phyloP scores from a whole-genome alignment of 2,329 filamentous ascomycete species.

The Xylariaceae sp. region DNA sequence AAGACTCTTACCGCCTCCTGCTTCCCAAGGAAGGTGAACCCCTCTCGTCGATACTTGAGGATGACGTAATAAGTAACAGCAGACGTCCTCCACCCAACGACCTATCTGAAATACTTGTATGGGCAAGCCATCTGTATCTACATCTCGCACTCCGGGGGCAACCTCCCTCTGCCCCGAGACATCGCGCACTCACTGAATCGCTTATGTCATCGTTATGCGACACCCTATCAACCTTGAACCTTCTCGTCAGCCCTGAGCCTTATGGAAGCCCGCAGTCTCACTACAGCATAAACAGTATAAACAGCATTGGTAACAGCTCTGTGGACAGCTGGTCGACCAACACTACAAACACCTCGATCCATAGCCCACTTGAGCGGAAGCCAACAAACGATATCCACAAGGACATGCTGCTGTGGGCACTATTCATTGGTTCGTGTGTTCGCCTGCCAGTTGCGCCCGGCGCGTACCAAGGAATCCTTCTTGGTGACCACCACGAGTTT shows the following conservation, averaged over 20 bases:
- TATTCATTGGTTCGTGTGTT: constrained; percentile 33
- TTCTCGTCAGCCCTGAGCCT: constrained; percentile 22
- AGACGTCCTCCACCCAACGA: constrained; percentile 20
- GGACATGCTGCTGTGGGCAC: constrained; percentile 31
- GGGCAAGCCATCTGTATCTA: constrained; percentile 31
- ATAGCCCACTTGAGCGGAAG: constrained; percentile 3
- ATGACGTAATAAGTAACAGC: constrained; percentile 5
- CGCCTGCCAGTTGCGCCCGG: constrained; percentile 19
- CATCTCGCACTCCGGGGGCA: constrained; percentile 33
- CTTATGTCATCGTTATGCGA: constrained; percentile 29
- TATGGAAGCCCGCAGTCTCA: constrained; percentile 17
- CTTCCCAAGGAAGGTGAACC: constrained; percentile 17
- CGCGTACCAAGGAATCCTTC: constrained; percentile 14
- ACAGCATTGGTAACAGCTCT: constrained; percentile 14
- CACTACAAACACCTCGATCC: constrained; percentile 13
- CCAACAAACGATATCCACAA: constrained; percentile 26
- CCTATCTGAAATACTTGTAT: constrained; percentile 29
- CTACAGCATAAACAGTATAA: constrained; percentile 11
- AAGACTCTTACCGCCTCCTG: constrained; percentile 22
- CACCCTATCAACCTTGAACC: constrained; percentile 24
- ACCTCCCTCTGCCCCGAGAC: constrained; percentile 30
- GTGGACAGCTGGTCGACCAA: constrained; percentile 17
- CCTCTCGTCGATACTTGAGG: constrained; percentile 12
- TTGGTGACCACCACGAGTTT: constrained; percentile 28
- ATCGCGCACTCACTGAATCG: constrained; percentile 28